These are phyloP conservation scores for Salix koriyanagi DNA, from an alignment of 345 rosid genomes.

Conservation along the genomic window DNA sequence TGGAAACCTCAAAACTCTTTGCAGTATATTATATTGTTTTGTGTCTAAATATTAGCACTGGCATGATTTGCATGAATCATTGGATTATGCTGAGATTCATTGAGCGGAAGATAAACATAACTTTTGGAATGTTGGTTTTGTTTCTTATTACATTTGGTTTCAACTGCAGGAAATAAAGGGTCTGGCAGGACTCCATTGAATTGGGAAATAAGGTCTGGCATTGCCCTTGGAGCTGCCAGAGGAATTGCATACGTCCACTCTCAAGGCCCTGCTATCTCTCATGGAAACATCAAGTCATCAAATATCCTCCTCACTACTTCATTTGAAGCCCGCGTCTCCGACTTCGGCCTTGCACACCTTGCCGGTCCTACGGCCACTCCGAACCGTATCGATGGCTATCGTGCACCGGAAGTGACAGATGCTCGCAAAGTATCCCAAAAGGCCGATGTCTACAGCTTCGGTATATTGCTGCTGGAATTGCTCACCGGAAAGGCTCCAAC, in stretches of 20 bases:
- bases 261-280: constrained; percentile 28
- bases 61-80: neutral
- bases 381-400: constrained; percentile 44
- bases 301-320: constrained; percentile 43
- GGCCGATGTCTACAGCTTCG: constrained; percentile 50
- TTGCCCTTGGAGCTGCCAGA: constrained; percentile 41
- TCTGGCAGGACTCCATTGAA: constrained; percentile 44
- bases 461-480: constrained; percentile 38
- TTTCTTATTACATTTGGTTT: neutral
- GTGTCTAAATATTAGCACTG: neutral
- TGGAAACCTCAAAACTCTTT: neutral
- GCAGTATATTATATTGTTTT: neutral
- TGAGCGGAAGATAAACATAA: neutral
- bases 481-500: constrained; percentile 46
- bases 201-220: constrained; percentile 38
- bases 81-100: neutral
- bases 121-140: neutral
- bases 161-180: constrained; percentile 32
- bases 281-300: constrained; percentile 50
- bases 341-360: constrained; percentile 38
- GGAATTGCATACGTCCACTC: constrained; percentile 42
- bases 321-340: constrained; percentile 41
- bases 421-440: constrained; percentile 40
- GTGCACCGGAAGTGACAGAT: constrained; percentile 46
- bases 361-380: constrained; percentile 30